These are phyloP conservation scores for Scedosporium apiospermum DNA, from an alignment of 2,329 filamentous ascomycete genomes.

Conservation along the genomic window DNA sequence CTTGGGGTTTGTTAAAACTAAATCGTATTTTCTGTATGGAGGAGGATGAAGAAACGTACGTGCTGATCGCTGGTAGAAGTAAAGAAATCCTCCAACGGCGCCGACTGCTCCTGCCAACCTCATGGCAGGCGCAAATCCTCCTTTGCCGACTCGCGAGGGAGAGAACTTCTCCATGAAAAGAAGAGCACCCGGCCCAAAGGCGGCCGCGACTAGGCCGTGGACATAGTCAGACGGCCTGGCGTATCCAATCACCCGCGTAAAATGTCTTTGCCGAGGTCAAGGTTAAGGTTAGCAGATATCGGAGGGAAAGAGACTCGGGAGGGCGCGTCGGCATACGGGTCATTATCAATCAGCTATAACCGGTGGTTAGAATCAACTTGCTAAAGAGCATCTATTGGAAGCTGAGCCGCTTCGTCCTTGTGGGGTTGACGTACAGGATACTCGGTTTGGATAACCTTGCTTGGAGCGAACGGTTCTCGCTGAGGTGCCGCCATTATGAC, in stretches of 20 bases:
- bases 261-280: constrained; percentile 51
- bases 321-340: constrained; percentile 63
- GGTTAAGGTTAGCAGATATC: constrained; percentile 13
- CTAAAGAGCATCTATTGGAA: too few species aligned
- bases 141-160: constrained; percentile 75
- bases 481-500: constrained; percentile 6
- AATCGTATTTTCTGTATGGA: not conserved
- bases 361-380: constrained; percentile 13
- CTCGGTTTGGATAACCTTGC: constrained; percentile 71
- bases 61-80: constrained; percentile 75
- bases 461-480: constrained; percentile 19
- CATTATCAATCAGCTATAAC: constrained; percentile 90
- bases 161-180: constrained; percentile 73
- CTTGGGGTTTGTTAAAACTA: constrained; percentile 32
- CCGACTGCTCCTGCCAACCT: constrained; percentile 67
- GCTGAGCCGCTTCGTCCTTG: not conserved
- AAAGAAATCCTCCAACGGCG: constrained; percentile 67
- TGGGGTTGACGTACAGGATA: constrained; percentile 66
- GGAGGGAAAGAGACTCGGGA: not conserved
- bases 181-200: constrained; percentile 65
- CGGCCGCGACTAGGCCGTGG: constrained; percentile 56
- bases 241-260: constrained; percentile 83
- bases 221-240: constrained; percentile 77
- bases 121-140: constrained; percentile 75
- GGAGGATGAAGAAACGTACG: constrained; percentile 45